Conservation (phyloP, 441 rosid species). For the Manihot esculenta region DNA sequence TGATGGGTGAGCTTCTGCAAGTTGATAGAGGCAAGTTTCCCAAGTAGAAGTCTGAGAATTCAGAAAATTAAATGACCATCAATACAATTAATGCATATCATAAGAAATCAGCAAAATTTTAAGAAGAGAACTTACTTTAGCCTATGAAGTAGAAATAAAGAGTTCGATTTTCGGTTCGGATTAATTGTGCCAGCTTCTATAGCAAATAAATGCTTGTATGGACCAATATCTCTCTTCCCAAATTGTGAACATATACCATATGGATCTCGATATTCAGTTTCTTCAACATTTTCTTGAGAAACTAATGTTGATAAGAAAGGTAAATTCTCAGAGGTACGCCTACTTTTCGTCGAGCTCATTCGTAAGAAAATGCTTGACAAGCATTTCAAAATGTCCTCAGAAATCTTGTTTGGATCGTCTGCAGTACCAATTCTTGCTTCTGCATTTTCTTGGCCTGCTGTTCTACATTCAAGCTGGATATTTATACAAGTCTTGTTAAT, state of each 20-base stretch:
- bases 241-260: slow-evolving; percentile 49
- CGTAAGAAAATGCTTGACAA: slow-evolving; percentile 57
- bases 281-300: slow-evolving; percentile 35
- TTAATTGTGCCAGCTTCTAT: slow-evolving; percentile 52
- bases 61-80: slow-evolving; percentile 15
- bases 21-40: slow-evolving; percentile 51
- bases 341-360: slow-evolving; percentile 51
- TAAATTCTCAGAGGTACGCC: slow-evolving; percentile 30
- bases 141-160: slow-evolving; percentile 56
- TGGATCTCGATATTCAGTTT: slow-evolving; percentile 43
- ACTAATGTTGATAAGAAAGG: slow-evolving; percentile 30
- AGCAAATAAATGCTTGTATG: slow-evolving; percentile 51
- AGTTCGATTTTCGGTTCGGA: slow-evolving; percentile 45
- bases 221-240: slow-evolving; percentile 62
- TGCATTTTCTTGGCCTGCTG: slow-evolving; percentile 37
- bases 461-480: slow-evolving; percentile 44
- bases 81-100: not conserved
- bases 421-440: slow-evolving; percentile 30
- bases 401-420: slow-evolving; percentile 61
- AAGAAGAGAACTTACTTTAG: slow-evolving; percentile 46
- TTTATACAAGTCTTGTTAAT: slow-evolving; percentile 20
- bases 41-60: slow-evolving; percentile 53
- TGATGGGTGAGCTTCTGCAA: slow-evolving; percentile 67
- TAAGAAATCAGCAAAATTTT: slow-evolving; percentile 2
- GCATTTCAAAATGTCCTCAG: slow-evolving; percentile 69